These are phyloP conservation scores for Xylariaceae sp. DNA, from an alignment of 2,329 filamentous ascomycete species.

Conservation along the genomic window DNA sequence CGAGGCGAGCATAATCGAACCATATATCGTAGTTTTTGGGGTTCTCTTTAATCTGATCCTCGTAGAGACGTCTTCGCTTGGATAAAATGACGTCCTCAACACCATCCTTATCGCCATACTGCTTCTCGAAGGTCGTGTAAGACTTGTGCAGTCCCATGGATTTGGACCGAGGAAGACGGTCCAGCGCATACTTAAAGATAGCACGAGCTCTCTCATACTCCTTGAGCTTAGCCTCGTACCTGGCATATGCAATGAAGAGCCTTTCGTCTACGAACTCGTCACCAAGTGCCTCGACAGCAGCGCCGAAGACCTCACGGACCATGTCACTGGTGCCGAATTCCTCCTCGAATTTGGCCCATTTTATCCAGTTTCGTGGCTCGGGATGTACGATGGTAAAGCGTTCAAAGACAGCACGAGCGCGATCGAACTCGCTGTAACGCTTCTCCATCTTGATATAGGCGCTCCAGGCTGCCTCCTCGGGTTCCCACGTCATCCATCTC, in stretches of 20 bases:
- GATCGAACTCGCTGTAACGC: slow-evolving; percentile 85
- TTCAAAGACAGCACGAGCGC: slow-evolving; percentile 85
- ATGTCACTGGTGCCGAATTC: slow-evolving; percentile 89
- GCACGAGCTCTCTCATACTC: slow-evolving; percentile 90
- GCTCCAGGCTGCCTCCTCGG: slow-evolving; percentile 91
- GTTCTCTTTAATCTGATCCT: slow-evolving; percentile 90
- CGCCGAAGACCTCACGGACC: slow-evolving; percentile 87
- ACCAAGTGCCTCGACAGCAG: slow-evolving; percentile 81
- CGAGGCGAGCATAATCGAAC: slow-evolving; percentile 91
- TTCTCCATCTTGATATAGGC: slow-evolving; percentile 98
- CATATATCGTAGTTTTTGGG: slow-evolving; percentile 95
- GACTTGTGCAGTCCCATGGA: slow-evolving; percentile 83
- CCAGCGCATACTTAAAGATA: slow-evolving; percentile 95
- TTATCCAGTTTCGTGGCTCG: slow-evolving; percentile 95
- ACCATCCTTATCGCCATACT: slow-evolving; percentile 88
- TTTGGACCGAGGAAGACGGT: slow-evolving; percentile 83
- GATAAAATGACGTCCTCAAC: slow-evolving; percentile 95
- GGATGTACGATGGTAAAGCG: slow-evolving; percentile 90
- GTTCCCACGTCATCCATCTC: slow-evolving; percentile 97
- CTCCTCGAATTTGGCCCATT: slow-evolving; percentile 96
- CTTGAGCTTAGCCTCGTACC: slow-evolving; percentile 90
- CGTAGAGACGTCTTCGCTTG: slow-evolving; percentile 88
- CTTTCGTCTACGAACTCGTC: slow-evolving; percentile 96
- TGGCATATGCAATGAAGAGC: slow-evolving; percentile 92
- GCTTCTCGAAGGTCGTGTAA: slow-evolving; percentile 97